A percentile compares a stretch with the other conserved stretches of the same genome.
These are phyloP conservation scores for Magnusiomyces magnusii DNA, from an alignment of 1,139 yeast genomes.

Conservation along the genomic window DNA sequence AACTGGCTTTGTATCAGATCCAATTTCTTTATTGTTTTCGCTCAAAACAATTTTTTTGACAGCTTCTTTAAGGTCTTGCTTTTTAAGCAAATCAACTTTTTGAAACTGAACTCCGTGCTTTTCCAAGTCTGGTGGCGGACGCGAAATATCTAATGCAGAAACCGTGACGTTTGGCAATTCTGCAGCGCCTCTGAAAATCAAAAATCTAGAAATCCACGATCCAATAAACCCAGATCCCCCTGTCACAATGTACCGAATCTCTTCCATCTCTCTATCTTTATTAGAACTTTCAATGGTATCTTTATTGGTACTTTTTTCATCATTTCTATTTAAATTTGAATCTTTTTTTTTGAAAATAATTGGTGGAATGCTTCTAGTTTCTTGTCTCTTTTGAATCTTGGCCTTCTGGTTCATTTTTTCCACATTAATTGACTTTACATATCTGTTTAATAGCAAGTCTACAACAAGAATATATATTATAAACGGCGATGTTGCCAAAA, in stretches of 20 bases:
- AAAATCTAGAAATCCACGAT: conserved; percentile 30
- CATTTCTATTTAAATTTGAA: neutral
- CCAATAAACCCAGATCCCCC: conserved; percentile 33
- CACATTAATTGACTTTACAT: conserved; percentile 12
- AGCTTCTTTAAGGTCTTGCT: conserved; percentile 15
- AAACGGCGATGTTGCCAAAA: conserved; percentile 6
- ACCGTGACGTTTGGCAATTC: conserved; percentile 18
- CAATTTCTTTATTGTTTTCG: neutral
- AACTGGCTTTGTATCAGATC: neutral
- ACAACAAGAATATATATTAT: conserved; percentile 3
- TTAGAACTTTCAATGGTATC: neutral
- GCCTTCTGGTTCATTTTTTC: conserved; percentile 10
- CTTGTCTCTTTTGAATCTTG: neutral
- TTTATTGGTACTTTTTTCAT: neutral
- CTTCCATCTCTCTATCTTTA: neutral
- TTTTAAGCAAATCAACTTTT: conserved; percentile 19
- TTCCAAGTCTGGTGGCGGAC: conserved; percentile 25
- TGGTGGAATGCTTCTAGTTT: conserved; percentile 10
- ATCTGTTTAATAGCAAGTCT: conserved; percentile 11
- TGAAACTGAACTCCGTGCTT: conserved; percentile 23
- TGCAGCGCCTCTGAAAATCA: conserved; percentile 23
- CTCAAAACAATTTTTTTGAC: conserved; percentile 1
- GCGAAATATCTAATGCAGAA: conserved; percentile 20
- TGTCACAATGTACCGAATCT: conserved; percentile 23
- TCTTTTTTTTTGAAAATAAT: neutral